Evolutionary conservation across 768 basidiomycete species (phyloP), one percentile per base, ranked within the genome.

Genomic region (Termitomyces bulborhizus): DNA sequence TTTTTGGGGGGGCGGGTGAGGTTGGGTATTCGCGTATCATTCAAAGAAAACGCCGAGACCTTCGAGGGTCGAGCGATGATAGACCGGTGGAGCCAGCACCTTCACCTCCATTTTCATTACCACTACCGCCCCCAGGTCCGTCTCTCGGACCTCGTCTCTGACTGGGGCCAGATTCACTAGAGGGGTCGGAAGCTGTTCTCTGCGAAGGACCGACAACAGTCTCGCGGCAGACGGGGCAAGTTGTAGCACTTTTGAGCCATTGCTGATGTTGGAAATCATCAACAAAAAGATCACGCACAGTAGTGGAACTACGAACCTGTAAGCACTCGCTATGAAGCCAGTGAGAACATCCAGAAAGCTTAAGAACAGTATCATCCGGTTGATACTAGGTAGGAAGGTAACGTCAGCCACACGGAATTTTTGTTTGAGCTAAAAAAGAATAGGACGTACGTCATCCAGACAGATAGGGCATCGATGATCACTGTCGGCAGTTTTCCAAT

Each of bases 401-500:
- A 58, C 42, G 3, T 63, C 41, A 63, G 29, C 39, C 54, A 51
- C 32, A 62, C n/a, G 24, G 54, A 49, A 34, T 44, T 29, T 46
- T 9, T 58, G 45, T 13, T 6, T 37, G 21, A 21, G 21, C 21
- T 13, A 39, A 44, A 13, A 24, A 39, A 15, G 21, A 37, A 29
- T 57, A 53, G 15, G 1, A 77, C 87, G 51, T 63, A 90, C 90
- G 69, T 93, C 90, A 58, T 92, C 90, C 59, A 92, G 69, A 64
- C 90, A 93, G 51, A 93, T 92, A 1, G 90, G 89, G 68, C 90
- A 93, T 44, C 88, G 77, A 53, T 79, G 73, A 59, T 92, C 90
- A 53, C 83, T 83, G 39, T 84, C 85, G 1, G 74, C 65, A 6
- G 73, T 80, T 44, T 76, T 77, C 86, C 87, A 90, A 32, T 89